Evolutionary conservation across 1,139 yeast genomes (phyloP).

Genomic region (Scheffersomyces titani): DNA sequence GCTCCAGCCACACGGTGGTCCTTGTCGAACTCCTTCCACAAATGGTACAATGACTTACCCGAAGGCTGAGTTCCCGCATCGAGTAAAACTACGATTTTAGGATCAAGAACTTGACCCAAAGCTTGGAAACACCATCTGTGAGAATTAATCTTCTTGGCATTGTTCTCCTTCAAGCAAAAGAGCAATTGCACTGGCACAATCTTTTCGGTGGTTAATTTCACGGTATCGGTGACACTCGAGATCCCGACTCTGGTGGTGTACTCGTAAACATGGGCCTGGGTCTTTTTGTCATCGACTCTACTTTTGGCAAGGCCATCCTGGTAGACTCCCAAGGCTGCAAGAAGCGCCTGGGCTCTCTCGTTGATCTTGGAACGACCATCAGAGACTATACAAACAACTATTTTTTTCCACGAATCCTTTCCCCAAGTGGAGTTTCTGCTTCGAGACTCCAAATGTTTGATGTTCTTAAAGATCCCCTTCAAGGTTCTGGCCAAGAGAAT

Average conservation of each 20-base stretch:
- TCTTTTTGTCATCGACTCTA: constrained; percentile 47
- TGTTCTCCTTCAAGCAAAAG: constrained; percentile 48
- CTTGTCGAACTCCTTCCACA: constrained; percentile 51
- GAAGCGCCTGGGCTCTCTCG: constrained; percentile 49
- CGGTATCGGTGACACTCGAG: constrained; percentile 47
- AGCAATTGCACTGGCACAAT: constrained; percentile 51
- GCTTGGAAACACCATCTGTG: constrained; percentile 57
- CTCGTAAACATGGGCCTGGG: constrained; percentile 50
- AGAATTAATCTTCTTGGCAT: constrained; percentile 50
- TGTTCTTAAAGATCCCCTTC: constrained; percentile 50
- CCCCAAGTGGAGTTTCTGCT: constrained; percentile 48
- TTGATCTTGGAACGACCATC: constrained; percentile 52
- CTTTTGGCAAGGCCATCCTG: constrained; percentile 53
- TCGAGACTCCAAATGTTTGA: constrained; percentile 48
- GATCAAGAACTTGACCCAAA: constrained; percentile 45
- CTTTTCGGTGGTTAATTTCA: constrained; percentile 49
- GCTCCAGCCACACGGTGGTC: constrained; percentile 54
- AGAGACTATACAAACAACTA: constrained; percentile 49
- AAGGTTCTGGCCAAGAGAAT: constrained; percentile 46
- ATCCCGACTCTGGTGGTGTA: constrained; percentile 52
- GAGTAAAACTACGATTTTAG: constrained; percentile 42
- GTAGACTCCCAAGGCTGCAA: constrained; percentile 51
- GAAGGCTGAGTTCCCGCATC: constrained; percentile 54
- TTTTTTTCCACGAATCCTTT: constrained; percentile 50
- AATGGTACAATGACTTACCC: constrained; percentile 46